phyloP scores from a whole-genome alignment of 1,139 yeast genomes.

The Geotrichum macrosporum region DNA sequence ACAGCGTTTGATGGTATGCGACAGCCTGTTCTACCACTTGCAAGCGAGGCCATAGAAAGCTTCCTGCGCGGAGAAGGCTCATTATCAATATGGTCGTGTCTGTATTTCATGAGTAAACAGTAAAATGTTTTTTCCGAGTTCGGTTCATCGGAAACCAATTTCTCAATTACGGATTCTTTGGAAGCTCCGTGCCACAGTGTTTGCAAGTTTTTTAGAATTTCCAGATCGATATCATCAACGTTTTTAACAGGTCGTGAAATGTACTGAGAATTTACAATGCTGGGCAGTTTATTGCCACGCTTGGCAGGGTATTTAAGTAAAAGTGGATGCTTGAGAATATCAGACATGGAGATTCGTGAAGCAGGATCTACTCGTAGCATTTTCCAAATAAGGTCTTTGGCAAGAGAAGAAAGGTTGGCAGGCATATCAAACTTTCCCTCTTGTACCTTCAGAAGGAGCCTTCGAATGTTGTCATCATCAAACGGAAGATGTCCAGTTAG shows the following conservation, averaged over 20 bases:
- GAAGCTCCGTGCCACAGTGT: conserved; percentile 89
- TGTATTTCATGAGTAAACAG: conserved; percentile 71
- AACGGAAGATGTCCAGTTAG: conserved; percentile 94
- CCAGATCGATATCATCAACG: conserved; percentile 63
- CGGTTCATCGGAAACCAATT: conserved; percentile 54
- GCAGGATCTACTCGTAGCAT: conserved; percentile 80
- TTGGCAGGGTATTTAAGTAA: conserved; percentile 61
- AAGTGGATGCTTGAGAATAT: conserved; percentile 75
- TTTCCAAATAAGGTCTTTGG: conserved; percentile 74
- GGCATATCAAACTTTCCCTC: conserved; percentile 86
- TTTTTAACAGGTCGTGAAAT: conserved; percentile 45
- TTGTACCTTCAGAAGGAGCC: conserved; percentile 80
- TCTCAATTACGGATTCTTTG: conserved; percentile 53
- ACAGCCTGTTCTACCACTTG: neutral
- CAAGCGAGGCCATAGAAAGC: conserved; percentile 1
- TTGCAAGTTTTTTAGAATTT: conserved; percentile 77
- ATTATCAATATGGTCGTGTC: conserved; percentile 60
- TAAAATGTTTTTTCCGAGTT: conserved; percentile 89
- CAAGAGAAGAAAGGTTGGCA: conserved; percentile 67
- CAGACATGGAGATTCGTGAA: conserved; percentile 67
- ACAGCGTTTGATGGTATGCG: neutral
- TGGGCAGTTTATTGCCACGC: conserved; percentile 5
- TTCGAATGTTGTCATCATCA: conserved; percentile 91
- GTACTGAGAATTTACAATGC: conserved; percentile 8
- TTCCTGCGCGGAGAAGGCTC: conserved; percentile 2